Percentiles rank a stretch among this genome's conserved stretches.
These are phyloP conservation scores for Skeletonema grethae DNA, from an alignment of 108 stramenopile genomes.

Conservation along the genomic window DNA sequence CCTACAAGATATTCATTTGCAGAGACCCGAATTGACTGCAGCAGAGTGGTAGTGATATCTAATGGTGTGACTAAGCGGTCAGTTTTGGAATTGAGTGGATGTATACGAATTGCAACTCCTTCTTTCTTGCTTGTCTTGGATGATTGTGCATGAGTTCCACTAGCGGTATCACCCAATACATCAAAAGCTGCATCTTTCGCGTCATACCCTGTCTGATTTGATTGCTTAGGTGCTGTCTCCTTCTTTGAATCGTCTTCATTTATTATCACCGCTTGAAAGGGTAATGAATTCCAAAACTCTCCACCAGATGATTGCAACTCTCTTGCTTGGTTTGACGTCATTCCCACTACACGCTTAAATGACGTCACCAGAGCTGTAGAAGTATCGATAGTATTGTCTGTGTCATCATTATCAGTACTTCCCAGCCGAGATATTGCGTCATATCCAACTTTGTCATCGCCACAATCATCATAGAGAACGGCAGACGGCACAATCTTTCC, in stretches of 20 bases:
- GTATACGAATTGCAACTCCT: slow-evolving; percentile 39
- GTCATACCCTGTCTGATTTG: neutral
- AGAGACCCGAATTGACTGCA: slow-evolving; percentile 54
- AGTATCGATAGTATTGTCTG: neutral
- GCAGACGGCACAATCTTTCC: slow-evolving; percentile 58
- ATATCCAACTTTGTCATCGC: slow-evolving; percentile 27
- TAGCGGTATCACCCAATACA: slow-evolving; percentile 24
- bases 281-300: slow-evolving; percentile 55
- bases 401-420: neutral
- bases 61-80: slow-evolving; percentile 48
- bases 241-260: slow-evolving; percentile 35
- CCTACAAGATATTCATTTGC: slow-evolving; percentile 55
- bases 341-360: slow-evolving; percentile 71
- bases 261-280: slow-evolving; percentile 32
- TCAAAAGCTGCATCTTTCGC: slow-evolving; percentile 16
- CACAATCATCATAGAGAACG: slow-evolving; percentile 33
- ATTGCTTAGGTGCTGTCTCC: slow-evolving; percentile 3
- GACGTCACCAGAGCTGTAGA: slow-evolving; percentile 44
- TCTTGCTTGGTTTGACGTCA: slow-evolving; percentile 42
- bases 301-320: slow-evolving; percentile 44
- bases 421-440: neutral
- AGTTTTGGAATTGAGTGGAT: slow-evolving; percentile 18
- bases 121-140: slow-evolving; percentile 9
- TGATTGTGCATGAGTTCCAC: slow-evolving; percentile 4
- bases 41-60: slow-evolving; percentile 52